Base-by-base conservation (phyloP, 306 rosid genomes). In the Hippophae tibetana region DNA sequence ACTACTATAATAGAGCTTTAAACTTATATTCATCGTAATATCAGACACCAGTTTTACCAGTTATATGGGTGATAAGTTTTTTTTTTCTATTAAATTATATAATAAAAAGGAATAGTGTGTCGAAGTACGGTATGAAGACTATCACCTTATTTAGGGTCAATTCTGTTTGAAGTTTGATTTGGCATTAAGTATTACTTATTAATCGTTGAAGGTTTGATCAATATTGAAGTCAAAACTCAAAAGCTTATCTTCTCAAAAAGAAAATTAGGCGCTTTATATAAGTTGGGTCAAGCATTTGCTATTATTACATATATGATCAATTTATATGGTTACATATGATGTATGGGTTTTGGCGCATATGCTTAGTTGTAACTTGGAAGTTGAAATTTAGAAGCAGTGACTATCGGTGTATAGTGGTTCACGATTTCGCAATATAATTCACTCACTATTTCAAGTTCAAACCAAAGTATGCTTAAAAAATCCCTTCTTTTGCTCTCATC, bases 401-500 rank as follows among this genome's bases (percentile, higher is more conserved):
- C 56, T 52, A 63, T 7, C 42, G 23, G 23, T 18, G 1, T 18
- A 18, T 18, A 18, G 23, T 18, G 23, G 23, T 18, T 18, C 23
- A 18, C 1, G 23, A 18, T 18, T 18, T 18, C 18, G 18, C 18
- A 18, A 18, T 18, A 18, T 18, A 18, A 18, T 18, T 18, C 23
- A 18, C 23, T 18, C 23, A 18, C 23, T 18, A 18, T 18, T 18
- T 18, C 23, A 0, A 1, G 1, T 18, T 18, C 23, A 18, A 18
- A 18, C 23, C 23, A 18, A 18, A 18, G 1, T 18, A 18, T 18
- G 23, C 23, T 18, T 18, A 18, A 18, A 18, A 18, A 18, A 83
- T 79, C 79, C 81, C 78, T 47, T 63, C 63, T 73, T 77, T 70
- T 44, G 48, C 80, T 81, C 72, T 55, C 72, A 46, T 70, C 56